Evolutionary conservation across 208 protist species (phyloP), one percentile per base, ranked within the genome.

Genomic region (Porcisia deanei): DNA sequence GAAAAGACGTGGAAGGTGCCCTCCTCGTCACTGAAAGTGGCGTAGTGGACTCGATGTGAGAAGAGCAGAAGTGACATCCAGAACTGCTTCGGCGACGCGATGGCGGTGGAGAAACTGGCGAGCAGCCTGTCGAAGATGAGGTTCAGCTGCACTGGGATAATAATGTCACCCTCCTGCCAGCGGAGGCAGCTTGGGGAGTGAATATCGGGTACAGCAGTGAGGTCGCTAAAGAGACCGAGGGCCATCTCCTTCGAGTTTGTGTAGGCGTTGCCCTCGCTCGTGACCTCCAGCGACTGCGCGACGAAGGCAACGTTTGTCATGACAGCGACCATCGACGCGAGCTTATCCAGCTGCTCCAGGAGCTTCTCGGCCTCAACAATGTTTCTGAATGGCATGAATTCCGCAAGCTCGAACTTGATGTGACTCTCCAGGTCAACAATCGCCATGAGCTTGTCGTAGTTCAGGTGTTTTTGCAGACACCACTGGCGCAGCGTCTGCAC

Each of bases 51-150:
- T 34, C 79, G 75, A 52, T 88, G 84, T 53, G 85, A 81, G 64
- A 96, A 91, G 18, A 92, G 71, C 22, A 96, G 72, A 34, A 96
- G 86, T 43, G 91, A 89, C 63, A 91, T 80, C 80, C 91, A 91
- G 71, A 88, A 94, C 70, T 90, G 85, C 84, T 87, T 85, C 34
- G 83, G 80, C 45, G 76, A 85, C 4, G 88, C 84, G 55, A 93
- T 77, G 41, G 89, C 86, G 3, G 85, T 87, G 1, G 85, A 88
- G 72, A 96, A 94, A 47, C 84, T 90, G n/a, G 85, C 91, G 53
- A 92, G 85, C 30, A 96, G 84, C 73, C 88, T 87, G 67, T 87
- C 86, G 61, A 91, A 93, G 20, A 86, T 66, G 0, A 91, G 86
- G 47, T 91, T 91, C 5, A 96, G 73, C 66, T 82, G 83, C 59